Conservation (phyloP, 2,329 filamentous ascomycete species). For the Tetracladium maxilliforme region DNA sequence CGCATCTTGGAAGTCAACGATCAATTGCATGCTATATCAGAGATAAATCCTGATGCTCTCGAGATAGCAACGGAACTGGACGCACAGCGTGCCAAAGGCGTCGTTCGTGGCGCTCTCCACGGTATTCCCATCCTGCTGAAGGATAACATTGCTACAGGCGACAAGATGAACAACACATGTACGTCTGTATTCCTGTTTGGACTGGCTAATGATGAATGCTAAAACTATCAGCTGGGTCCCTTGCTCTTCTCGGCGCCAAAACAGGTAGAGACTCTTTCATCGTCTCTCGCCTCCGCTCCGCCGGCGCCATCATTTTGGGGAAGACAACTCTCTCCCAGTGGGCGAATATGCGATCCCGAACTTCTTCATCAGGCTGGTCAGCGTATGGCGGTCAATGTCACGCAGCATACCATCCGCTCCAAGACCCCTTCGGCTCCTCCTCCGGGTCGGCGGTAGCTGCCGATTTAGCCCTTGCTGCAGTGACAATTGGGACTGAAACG, state of each 20-base stretch:
- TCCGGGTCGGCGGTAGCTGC: slow-evolving; percentile 46
- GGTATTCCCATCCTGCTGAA: slow-evolving; percentile 47
- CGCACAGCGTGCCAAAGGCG: slow-evolving; percentile 10
- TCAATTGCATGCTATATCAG: slow-evolving; percentile 10
- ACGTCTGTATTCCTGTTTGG: slow-evolving; percentile 22
- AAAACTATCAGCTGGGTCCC: neutral
- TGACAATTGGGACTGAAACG: slow-evolving; percentile 47
- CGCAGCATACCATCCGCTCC: slow-evolving; percentile 43
- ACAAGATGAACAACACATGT: slow-evolving; percentile 33
- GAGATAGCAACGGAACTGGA: slow-evolving; percentile 13
- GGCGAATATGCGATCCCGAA: slow-evolving; percentile 44
- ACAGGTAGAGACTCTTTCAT: slow-evolving; percentile 38
- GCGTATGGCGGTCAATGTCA: slow-evolving; percentile 46
- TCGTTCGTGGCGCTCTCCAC: slow-evolving; percentile 25
- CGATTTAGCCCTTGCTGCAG: slow-evolving; percentile 43
- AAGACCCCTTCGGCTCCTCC: slow-evolving; percentile 47
- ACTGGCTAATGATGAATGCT: slow-evolving; percentile 14
- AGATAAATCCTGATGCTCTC: slow-evolving; percentile 16
- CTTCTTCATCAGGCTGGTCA: slow-evolving; percentile 48
- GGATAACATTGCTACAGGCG: slow-evolving; percentile 43
- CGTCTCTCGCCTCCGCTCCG: slow-evolving; percentile 40
- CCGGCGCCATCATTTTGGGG: slow-evolving; percentile 48
- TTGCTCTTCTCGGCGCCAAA: slow-evolving; percentile 29
- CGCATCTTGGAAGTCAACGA: slow-evolving; percentile 10
- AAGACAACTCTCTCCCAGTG: slow-evolving; percentile 52